Percentiles rank a stretch among this genome's conserved stretches.
Conservation (phyloP, 2,329 filamentous ascomycete genomes). For the Diplodia sapinea region DNA sequence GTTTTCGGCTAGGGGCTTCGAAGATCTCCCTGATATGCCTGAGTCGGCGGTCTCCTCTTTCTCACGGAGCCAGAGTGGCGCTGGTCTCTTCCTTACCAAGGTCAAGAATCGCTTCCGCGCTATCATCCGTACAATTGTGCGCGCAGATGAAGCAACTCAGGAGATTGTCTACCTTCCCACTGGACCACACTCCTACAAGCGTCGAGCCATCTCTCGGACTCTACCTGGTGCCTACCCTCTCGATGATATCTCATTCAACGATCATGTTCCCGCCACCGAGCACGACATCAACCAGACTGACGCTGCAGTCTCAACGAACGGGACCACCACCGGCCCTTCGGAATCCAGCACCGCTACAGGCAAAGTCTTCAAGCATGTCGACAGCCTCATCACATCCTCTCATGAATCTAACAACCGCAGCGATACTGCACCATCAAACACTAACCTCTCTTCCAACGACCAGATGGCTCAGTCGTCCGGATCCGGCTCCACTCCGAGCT, state of each 20-base stretch:
- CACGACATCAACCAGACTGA: not conserved
- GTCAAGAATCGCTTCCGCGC: not conserved
- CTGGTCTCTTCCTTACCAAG: not conserved
- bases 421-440: not conserved
- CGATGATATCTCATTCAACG: not conserved
- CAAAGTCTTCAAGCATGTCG: not conserved
- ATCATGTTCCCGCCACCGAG: not conserved
- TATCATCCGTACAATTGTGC: not conserved
- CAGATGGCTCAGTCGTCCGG: not conserved
- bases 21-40: not conserved
- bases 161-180: not conserved
- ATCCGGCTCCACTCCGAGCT: not conserved
- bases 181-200: not conserved
- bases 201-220: not conserved
- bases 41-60: not conserved
- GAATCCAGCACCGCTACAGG: not conserved
- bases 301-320: not conserved
- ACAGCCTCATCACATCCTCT: not conserved
- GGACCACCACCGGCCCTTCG: not conserved
- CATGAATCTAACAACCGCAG: not conserved
- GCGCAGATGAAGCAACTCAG: not conserved
- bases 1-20: not conserved
- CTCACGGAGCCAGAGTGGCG: not conserved
- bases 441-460: not conserved
- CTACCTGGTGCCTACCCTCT: slow-evolving; percentile 5